These are phyloP conservation scores for Tetrapisispora fleetii DNA, from an alignment of 805 yeast genomes.

Conservation along the genomic window DNA sequence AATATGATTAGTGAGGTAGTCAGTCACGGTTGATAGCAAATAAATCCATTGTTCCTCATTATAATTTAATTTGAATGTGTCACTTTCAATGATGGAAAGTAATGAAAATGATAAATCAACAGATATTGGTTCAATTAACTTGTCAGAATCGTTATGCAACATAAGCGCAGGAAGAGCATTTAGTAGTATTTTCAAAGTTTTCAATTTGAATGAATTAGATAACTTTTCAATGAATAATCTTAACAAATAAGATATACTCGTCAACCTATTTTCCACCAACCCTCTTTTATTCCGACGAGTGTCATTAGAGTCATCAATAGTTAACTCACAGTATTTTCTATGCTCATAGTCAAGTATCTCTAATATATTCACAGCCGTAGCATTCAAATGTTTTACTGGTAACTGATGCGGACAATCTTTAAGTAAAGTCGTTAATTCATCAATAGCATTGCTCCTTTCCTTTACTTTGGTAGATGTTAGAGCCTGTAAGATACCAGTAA, in stretches of 20 bases:
- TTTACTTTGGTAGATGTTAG: conserved; percentile 43
- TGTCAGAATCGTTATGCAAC: conserved; percentile 6
- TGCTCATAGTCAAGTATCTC: conserved; percentile 31
- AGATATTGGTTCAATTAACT: conserved; percentile 13
- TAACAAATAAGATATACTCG: conserved; percentile 19
- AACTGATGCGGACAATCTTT: conserved; percentile 16
- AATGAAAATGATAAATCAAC: conserved; percentile 20
- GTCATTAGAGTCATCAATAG: conserved; percentile 1
- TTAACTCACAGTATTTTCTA: conserved; percentile 12
- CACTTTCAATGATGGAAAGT: conserved; percentile 11
- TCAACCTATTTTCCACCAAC: conserved; percentile 21
- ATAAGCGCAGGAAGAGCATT: conserved; percentile 19
- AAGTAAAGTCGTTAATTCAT: conserved; percentile 28
- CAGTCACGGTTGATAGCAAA: conserved; percentile 10
- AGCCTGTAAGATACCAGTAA: conserved; percentile 7
- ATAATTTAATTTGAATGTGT: conserved; percentile 18
- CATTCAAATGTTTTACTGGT: conserved; percentile 13
- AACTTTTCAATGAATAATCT: conserved; percentile 24
- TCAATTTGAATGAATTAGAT: conserved; percentile 17
- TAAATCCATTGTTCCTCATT: conserved; percentile 19
- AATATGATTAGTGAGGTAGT: conserved; percentile 8
- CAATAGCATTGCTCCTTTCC: conserved; percentile 46
- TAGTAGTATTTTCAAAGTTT: conserved; percentile 16
- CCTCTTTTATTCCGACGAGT: conserved; percentile 28
- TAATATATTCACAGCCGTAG: conserved; percentile 23